A percentile compares a stretch with the other conserved stretches of the same genome.
Evolutionary conservation across 140 eudicot species (phyloP).

Genomic region (Bidens hawaiensis): DNA sequence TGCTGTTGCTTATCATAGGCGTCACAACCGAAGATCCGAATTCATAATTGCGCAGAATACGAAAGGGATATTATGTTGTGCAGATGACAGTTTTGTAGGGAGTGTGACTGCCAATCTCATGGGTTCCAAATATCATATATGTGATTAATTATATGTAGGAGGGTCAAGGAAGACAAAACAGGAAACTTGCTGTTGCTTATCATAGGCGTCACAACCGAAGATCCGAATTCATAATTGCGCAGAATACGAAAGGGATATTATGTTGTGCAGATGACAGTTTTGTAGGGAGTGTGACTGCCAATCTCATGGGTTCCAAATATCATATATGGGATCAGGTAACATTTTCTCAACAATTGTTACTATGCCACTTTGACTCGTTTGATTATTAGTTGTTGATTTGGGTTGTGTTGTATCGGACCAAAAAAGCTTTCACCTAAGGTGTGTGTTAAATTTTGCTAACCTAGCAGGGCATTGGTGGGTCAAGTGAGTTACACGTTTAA

Average conservation of each 20-base stretch:
- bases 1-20: constrained; percentile 75
- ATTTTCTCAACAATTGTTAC: background rate
- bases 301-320: constrained; percentile 85
- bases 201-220: constrained; percentile 71
- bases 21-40: constrained; percentile 73
- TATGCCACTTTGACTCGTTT: background rate
- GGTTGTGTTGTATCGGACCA: background rate
- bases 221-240: constrained; percentile 76
- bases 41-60: constrained; percentile 66
- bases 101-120: constrained; percentile 69
- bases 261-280: constrained; percentile 58
- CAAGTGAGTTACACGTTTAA: too few species aligned
- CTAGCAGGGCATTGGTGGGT: too few species aligned
- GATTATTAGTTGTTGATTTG: background rate
- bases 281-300: constrained; percentile 68
- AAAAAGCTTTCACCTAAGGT: too few species aligned
- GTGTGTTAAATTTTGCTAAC: too few species aligned
- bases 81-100: constrained; percentile 79
- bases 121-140: constrained; percentile 86
- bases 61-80: constrained; percentile 45
- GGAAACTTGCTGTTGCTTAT: constrained; percentile 87
- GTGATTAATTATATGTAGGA: constrained; percentile 42
- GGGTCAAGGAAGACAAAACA: constrained; percentile 86
- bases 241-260: constrained; percentile 54
- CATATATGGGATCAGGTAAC: constrained; percentile 86